Percentiles rank a stretch among this genome's conserved stretches.
Evolutionary conservation across 257 asterid genomes (phyloP).

Genomic region (Datura wrightii): DNA sequence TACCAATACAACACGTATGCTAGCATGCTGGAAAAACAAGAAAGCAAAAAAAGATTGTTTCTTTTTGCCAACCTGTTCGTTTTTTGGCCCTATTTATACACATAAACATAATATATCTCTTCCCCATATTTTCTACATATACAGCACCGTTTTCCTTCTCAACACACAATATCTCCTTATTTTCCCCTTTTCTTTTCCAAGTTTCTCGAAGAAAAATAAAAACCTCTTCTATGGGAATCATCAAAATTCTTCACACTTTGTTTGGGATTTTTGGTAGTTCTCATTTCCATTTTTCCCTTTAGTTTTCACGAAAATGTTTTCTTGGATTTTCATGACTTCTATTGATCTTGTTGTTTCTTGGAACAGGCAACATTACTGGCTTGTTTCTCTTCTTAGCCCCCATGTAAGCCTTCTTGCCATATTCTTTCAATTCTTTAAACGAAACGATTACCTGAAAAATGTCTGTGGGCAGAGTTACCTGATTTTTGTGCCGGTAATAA

Average conservation of each 20-base stretch:
- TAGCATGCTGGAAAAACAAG: not conserved
- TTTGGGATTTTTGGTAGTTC: constrained; percentile 38
- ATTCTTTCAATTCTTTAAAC: not conserved
- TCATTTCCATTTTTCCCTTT: not conserved
- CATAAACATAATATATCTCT: not conserved
- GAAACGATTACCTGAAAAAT: not conserved
- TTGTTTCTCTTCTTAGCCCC: constrained; percentile 86
- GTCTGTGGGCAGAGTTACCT: not conserved
- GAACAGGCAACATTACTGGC: constrained; percentile 75
- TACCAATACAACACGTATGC: constrained; percentile 20
- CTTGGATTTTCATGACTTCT: not conserved
- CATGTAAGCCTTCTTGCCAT: constrained; percentile 42
- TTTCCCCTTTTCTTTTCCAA: not conserved
- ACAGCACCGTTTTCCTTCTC: constrained; percentile 2
- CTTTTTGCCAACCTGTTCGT: constrained; percentile 6
- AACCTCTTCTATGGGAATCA: constrained; percentile 23
- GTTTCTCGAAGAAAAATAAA: constrained; percentile 19
- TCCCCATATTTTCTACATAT: not conserved
- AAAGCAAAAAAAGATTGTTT: not conserved
- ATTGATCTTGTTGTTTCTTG: not conserved
- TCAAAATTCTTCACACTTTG: constrained; percentile 33
- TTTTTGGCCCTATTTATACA: not conserved
- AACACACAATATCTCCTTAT: not conserved
- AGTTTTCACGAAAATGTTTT: not conserved
- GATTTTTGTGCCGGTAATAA: not conserved